Evolutionary conservation across 306 rosid genomes (phyloP).

Genomic region (Gynostemma pentaphyllum): DNA sequence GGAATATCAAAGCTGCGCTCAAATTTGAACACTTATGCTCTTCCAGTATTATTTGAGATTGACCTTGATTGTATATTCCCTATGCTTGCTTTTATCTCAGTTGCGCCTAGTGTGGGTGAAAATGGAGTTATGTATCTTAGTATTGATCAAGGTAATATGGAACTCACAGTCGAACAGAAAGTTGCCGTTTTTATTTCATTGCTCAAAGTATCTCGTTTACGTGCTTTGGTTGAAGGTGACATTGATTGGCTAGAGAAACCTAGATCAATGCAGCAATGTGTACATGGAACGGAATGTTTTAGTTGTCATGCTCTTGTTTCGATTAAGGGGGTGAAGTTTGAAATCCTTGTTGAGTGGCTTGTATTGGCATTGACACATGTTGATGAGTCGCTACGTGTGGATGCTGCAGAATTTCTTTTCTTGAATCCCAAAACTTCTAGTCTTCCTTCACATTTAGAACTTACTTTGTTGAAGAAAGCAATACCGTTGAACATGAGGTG

Average conservation of each 20-base stretch:
- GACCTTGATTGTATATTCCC: constrained; percentile 85
- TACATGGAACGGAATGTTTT: constrained; percentile 21
- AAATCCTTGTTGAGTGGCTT: constrained; percentile 77
- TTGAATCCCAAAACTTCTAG: constrained; percentile 87
- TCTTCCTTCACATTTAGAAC: constrained; percentile 85
- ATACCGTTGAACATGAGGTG: constrained; percentile 95
- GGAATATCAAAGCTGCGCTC: constrained; percentile 86
- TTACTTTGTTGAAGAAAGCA: constrained; percentile 68
- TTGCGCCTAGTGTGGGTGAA: constrained; percentile 43
- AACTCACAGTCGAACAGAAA: constrained; percentile 64
- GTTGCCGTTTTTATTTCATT: constrained; percentile 88
- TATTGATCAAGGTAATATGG: constrained; percentile 28
- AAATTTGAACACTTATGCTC: constrained; percentile 78
- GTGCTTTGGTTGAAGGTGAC: constrained; percentile 93
- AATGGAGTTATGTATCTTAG: constrained; percentile 32
- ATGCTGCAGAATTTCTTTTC: constrained; percentile 88
- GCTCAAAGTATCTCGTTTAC: constrained; percentile 85
- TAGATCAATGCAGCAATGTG: constrained; percentile 14
- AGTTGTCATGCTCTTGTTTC: constrained; percentile 45
- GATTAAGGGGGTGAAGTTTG: constrained; percentile 61
- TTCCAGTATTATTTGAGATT: constrained; percentile 70
- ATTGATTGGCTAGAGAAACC: constrained; percentile 55
- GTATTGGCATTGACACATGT: constrained; percentile 79
- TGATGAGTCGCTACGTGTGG: constrained; percentile 91
- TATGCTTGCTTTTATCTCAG: constrained; percentile 66